phyloP scores from a whole-genome alignment of 139 green algal genomes.

The Pseudopediastrum boryanum region DNA sequence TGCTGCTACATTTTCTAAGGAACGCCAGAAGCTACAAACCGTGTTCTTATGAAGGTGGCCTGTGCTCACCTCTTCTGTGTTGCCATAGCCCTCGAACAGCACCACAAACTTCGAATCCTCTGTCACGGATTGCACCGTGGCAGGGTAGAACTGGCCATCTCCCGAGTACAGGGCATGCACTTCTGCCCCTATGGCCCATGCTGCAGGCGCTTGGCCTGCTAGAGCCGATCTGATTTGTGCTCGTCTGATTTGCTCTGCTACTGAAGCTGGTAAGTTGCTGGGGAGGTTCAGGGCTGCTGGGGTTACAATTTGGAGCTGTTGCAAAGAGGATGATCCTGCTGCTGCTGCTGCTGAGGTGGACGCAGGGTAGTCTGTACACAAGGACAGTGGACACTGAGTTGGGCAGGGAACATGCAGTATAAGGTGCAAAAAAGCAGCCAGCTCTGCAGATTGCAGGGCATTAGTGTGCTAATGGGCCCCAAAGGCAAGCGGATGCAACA shows the following conservation, averaged over 20 bases:
- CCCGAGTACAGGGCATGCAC: conserved; percentile 68
- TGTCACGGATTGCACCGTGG: conserved; percentile 44
- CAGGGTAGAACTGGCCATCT: conserved; percentile 62
- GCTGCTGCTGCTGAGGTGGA: conserved; percentile 28
- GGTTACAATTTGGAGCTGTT: conserved; percentile 34
- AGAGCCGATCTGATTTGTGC: conserved; percentile 72
- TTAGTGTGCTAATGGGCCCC: no score
- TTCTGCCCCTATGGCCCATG: conserved; percentile 78
- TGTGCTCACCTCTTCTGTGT: conserved; percentile 65
- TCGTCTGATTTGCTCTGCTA: conserved; percentile 78
- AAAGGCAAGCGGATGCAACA: no score
- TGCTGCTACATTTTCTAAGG: no score
- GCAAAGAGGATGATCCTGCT: no score
- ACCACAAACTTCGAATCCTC: conserved; percentile 74
- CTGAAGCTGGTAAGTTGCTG: conserved; percentile 63
- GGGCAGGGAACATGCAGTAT: not conserved
- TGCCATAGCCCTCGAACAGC: conserved; percentile 73
- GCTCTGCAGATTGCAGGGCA: no score
- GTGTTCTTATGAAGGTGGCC: not conserved
- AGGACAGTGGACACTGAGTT: not conserved
- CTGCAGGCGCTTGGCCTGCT: conserved; percentile 64
- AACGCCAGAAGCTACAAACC: no score
- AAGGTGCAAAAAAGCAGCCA: no score
- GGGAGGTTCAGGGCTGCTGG: conserved; percentile 46
- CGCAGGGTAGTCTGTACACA: not conserved